Evolutionary conservation across 768 basidiomycete genomes (phyloP).

Genomic region (Suillus subaureus): DNA sequence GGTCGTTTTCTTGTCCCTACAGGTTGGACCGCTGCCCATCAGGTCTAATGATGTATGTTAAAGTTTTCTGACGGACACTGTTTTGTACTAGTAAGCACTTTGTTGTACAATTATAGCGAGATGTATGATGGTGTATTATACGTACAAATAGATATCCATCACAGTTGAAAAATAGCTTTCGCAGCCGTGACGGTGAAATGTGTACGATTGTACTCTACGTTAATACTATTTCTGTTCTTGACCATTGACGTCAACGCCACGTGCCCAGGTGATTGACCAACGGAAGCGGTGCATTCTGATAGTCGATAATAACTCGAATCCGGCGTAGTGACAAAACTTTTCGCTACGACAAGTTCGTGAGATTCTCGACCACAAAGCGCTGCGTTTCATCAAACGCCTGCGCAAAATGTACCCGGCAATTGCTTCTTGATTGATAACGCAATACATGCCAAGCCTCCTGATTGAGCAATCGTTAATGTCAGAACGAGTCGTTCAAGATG

Average conservation of each 20-base stretch:
- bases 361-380: background rate
- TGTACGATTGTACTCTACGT: background rate
- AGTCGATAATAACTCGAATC: conserved; percentile 5
- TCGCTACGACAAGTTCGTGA: conserved; percentile 2
- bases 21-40: background rate
- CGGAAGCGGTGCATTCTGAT: background rate
- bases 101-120: background rate
- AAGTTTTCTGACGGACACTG: background rate
- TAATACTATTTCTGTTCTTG: background rate
- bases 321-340: background rate
- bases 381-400: background rate
- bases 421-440: conserved; percentile 1
- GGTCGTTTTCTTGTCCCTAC: background rate
- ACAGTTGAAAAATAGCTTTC: background rate
- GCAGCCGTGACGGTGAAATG: background rate
- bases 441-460: background rate
- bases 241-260: background rate
- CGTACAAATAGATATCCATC: background rate
- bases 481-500: conserved; percentile 2
- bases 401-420: background rate
- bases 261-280: background rate
- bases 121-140: background rate
- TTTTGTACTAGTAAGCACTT: background rate
- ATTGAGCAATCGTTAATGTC: background rate
- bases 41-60: background rate